phyloP scores from a whole-genome alignment of 1,284 basidiomycete genomes.

The Pholiota adiposa region DNA sequence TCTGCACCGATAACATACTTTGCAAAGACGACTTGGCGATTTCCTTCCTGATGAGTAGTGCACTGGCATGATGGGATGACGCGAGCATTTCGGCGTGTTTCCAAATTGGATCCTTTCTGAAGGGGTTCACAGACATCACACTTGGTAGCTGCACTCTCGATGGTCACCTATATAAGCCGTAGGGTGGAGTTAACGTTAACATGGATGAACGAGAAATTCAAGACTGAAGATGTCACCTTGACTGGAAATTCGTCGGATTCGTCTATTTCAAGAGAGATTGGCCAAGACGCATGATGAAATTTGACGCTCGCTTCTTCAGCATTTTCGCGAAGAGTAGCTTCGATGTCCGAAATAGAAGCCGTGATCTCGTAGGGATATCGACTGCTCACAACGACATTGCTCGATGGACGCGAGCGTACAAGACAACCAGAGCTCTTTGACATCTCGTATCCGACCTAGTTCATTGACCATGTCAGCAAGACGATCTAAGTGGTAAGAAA shows the following conservation, averaged over 20 bases:
- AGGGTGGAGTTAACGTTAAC: no score
- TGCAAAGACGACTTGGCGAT: neutral
- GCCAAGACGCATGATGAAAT: conserved; percentile 9
- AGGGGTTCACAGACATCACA: neutral
- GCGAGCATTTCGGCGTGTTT: no score
- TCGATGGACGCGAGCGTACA: conserved; percentile 4
- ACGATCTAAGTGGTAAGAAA: neutral
- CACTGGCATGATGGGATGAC: no score
- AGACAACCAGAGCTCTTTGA: neutral
- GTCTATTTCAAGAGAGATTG: conserved; percentile 8
- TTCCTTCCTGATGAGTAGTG: neutral
- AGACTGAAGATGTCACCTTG: conserved; percentile 6
- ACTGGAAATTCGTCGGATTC: neutral
- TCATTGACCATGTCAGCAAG: neutral
- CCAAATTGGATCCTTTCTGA: neutral
- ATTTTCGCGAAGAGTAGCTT: conserved; percentile 11
- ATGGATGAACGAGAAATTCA: no score
- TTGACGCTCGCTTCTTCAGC: conserved; percentile 7
- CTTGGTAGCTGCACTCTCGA: neutral
- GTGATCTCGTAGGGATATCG: conserved; percentile 15
- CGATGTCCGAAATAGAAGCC: conserved; percentile 8
- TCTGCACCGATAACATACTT: neutral
- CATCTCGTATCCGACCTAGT: conserved; percentile 8
- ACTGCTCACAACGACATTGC: conserved; percentile 7
- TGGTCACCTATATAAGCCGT: no score